Conservation (phyloP, 139 green algal genomes). For the Closterium sp. region DNA sequence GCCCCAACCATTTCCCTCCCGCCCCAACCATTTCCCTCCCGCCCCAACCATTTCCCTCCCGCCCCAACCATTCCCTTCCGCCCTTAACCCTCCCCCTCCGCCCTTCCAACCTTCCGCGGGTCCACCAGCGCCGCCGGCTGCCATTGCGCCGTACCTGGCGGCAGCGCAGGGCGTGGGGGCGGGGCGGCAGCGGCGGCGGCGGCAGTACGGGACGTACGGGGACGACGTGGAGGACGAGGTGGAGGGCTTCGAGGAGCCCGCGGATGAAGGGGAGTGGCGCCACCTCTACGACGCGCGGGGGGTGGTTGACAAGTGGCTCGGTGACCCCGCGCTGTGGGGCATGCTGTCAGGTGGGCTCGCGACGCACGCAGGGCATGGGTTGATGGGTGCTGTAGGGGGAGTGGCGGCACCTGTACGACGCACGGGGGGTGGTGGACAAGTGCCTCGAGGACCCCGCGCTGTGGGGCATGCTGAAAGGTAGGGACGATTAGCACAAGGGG, state of each 20-base stretch:
- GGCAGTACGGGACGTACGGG: conserved; percentile 23
- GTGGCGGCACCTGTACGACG: neutral
- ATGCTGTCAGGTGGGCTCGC: conserved; percentile 28
- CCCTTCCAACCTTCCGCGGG: too few relatives aligned
- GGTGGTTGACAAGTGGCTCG: conserved; percentile 33
- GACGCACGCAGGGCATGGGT: too few relatives aligned
- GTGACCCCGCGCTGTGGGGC: conserved; percentile 23
- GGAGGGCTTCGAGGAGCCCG: neutral
- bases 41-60: too few relatives aligned
- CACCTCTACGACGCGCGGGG: conserved; percentile 36
- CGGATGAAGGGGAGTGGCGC: neutral
- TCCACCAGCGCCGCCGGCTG: neutral
- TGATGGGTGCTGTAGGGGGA: too few relatives aligned
- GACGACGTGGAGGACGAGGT: neutral
- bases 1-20: too few relatives aligned
- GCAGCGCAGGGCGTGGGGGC: neutral
- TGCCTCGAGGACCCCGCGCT: too few relatives aligned
- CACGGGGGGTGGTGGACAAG: too few relatives aligned
- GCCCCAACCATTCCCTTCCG: too few relatives aligned
- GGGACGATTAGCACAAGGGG: too few relatives aligned
- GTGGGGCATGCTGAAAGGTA: too few relatives aligned
- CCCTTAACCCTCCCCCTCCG: too few relatives aligned
- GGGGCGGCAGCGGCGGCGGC: neutral
- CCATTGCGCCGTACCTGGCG: neutral
- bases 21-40: too few relatives aligned